Evolutionary conservation across 2,329 filamentous ascomycete species (phyloP).

Genomic region (Fusarium staphyleae): DNA sequence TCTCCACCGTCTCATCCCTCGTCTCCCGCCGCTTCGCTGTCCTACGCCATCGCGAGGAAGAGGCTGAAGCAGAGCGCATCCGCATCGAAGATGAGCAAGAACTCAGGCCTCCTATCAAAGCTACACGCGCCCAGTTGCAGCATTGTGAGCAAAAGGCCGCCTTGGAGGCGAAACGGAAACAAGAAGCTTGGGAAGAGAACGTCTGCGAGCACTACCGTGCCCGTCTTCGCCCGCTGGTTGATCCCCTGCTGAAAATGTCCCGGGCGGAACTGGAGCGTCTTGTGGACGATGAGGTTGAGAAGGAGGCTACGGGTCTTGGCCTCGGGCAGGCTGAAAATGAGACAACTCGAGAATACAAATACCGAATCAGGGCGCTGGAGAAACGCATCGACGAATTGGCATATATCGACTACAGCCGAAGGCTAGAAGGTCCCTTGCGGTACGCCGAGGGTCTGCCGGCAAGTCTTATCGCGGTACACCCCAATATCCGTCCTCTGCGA

Average conservation of each 20-base stretch:
- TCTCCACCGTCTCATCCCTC: conserved; percentile 17
- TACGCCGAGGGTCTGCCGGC: conserved; percentile 43
- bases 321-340: conserved; percentile 10
- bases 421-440: conserved; percentile 13
- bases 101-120: not conserved
- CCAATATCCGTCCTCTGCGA: conserved; percentile 19
- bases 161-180: not conserved
- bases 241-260: not conserved
- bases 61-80: conserved; percentile 5
- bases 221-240: not conserved
- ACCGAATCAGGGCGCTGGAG: conserved; percentile 25
- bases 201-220: too few species aligned
- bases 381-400: conserved; percentile 14
- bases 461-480: conserved; percentile 25
- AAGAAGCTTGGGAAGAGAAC: not conserved
- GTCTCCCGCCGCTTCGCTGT: conserved; percentile 5
- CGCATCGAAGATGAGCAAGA: not conserved
- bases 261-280: conserved; percentile 16
- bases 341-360: conserved; percentile 3
- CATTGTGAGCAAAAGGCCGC: not conserved
- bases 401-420: conserved; percentile 4
- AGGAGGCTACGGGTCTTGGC: conserved; percentile 4
- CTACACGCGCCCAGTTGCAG: not conserved
- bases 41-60: not conserved
- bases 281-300: conserved; percentile 12